These are phyloP conservation scores for Botryobasidium botryosum DNA, from an alignment of 768 basidiomycete genomes.

Conservation along the genomic window DNA sequence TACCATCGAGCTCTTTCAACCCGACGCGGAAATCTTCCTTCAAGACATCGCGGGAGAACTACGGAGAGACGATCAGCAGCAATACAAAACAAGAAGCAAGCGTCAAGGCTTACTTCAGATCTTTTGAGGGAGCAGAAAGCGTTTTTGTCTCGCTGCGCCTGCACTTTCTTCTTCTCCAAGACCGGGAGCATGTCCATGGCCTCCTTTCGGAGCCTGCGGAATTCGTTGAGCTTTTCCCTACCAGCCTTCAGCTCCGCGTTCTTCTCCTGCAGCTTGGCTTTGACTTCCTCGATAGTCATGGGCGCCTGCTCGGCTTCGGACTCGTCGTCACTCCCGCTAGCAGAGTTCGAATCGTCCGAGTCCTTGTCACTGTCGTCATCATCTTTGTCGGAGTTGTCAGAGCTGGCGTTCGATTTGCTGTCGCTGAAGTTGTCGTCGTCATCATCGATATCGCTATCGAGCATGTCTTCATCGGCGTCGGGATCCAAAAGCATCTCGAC, in stretches of 20 bases:
- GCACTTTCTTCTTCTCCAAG: constrained; percentile 25
- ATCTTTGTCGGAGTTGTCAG: constrained; percentile 9
- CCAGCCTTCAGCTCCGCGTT: constrained; percentile 22
- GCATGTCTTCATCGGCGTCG: constrained; percentile 20
- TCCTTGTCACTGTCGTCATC: constrained; percentile 14
- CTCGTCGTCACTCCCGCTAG: constrained; percentile 11
- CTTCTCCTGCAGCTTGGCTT: constrained; percentile 28
- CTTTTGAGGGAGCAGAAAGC: constrained; percentile 42
- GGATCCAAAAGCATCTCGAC: too few species aligned
- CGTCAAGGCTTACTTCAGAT: constrained; percentile 27
- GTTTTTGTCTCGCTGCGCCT: constrained; percentile 33
- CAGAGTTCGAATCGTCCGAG: constrained; percentile 15
- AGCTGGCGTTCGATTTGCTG: constrained; percentile 16
- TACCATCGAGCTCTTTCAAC: constrained; percentile 42
- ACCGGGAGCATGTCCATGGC: constrained; percentile 22
- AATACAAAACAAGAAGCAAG: not conserved
- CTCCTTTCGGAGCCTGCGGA: constrained; percentile 1
- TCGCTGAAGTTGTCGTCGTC: constrained; percentile 11
- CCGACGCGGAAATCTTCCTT: constrained; percentile 45
- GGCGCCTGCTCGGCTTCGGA: constrained; percentile 15
- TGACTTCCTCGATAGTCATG: constrained; percentile 29
- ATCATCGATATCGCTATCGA: constrained; percentile 14
- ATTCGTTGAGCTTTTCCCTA: not conserved
- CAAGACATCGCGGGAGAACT: constrained; percentile 40
- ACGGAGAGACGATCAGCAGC: not conserved